Evolutionary conservation across 2,329 filamentous ascomycete genomes (phyloP), one percentile per base, ranked within the genome.

Genomic region (Fusarium coffeatum): DNA sequence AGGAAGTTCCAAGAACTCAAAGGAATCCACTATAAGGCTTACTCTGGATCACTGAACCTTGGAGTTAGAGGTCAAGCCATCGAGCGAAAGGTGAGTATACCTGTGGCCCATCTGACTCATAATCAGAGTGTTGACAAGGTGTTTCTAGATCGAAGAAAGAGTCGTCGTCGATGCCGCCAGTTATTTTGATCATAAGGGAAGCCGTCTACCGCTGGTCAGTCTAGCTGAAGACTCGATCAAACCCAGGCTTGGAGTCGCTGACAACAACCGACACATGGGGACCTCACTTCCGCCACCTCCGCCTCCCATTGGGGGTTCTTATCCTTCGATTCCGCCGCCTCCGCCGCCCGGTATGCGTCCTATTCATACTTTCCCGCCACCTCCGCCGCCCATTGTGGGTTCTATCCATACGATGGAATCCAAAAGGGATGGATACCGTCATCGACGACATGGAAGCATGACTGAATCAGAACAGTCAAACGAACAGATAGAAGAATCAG

Each of bases 41-140:
- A 37, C 34, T 37, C 34, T n/a, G 34, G 34, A 37, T 10, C 18
- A 37, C 34, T 37, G 9, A 37, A 1, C 3, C 34, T 37, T 37
- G 34, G 0, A n/a, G 1, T 11, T 0, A n/a, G 10, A 37, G 34
- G 34, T n/a, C 34, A 4, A 37, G 6, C 9, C 6, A 37, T n/a
- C 18, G 34, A 37, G 6, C 18, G 34, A 4, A n/a, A 37, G 34
- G 34, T n/a, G 18, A 12, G 34, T 12, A 0, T 12, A 37, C 7
- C 1, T 12, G 3, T 37, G 34, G 34, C 34, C 2, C 6, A 7
- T 37, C 3, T n/a, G 0, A 12, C 34, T 37, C 1, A 12, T n/a
- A 6, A 9, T 6, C 16, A 37, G 10, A n/a, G 10, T 37, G 34
- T n/a, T 37, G 34, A n/a, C 3, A n/a, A 12, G 18, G 6, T 37